Evolutionary conservation across 2,329 filamentous ascomycete species (phyloP).

Genomic region (Cladosporium sp.): DNA sequence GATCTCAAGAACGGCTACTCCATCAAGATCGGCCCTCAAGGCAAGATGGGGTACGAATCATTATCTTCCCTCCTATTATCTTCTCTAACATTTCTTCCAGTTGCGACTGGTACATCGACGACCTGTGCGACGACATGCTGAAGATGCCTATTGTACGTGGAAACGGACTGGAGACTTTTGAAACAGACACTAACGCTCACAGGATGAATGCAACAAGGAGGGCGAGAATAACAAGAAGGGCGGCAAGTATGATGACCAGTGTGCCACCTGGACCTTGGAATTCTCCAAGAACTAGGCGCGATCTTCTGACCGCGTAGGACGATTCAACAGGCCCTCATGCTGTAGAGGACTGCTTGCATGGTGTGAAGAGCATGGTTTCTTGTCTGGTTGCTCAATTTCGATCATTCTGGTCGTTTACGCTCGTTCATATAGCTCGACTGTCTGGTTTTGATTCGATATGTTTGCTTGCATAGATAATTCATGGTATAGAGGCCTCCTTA

Average conservation of each 20-base stretch:
- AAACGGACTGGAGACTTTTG: background rate
- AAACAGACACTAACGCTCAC: background rate
- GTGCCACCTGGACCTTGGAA: background rate
- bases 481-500: background rate
- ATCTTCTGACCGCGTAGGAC: background rate
- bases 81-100: background rate
- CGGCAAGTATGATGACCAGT: background rate
- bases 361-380: background rate
- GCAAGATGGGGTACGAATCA: background rate
- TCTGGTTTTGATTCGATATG: background rate
- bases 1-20: background rate
- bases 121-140: background rate
- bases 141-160: background rate
- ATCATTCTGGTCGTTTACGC: background rate
- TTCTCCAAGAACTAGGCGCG: background rate
- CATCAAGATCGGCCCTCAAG: background rate
- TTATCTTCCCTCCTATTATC: background rate
- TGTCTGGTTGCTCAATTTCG: background rate
- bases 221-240: background rate
- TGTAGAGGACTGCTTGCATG: background rate
- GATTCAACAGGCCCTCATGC: background rate
- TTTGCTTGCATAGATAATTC: background rate
- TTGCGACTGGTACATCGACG: background rate
- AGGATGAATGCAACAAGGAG: background rate
- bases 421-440: background rate